Base-by-base conservation (phyloP, 805 yeast genomes). In the Isabelozyma rhagii region DNA sequence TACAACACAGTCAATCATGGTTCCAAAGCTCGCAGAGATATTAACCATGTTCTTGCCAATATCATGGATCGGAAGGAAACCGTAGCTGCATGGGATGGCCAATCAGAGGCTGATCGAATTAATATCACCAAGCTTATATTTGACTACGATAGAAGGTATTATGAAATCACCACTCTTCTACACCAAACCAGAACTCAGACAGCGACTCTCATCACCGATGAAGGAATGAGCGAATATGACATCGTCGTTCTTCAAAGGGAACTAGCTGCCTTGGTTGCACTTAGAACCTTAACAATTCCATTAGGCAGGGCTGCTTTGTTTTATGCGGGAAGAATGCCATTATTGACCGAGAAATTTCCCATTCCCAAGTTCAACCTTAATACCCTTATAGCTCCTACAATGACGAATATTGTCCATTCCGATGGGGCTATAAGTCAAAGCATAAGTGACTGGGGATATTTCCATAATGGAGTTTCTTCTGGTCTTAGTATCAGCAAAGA, bases 381-480 rank as follows among this genome's bases (percentile, higher is more conserved):
- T 52, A 79, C 89, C 0, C 55, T 80, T 15, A 79, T 91, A 41
- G 67, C 80, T 13, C 96, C 97, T 0, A 71, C 75, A 49, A 81
- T 80, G 69, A 78, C 85, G 1, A 87, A 82, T 17, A 80, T 89
- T 1, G 72, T 84, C 1, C 65, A 84, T 2, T 85, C 84, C 5
- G 80, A 78, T 45, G 82, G 79, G 3, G 53, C 76, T 0, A 58
- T 89, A 9, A 74, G 79, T n/a, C 68, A 74, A 1, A 76, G 71
- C 11, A 66, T 77, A 3, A 63, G 78, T 38, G 81, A 82, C 39
- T 91, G 97, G 97, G 97, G 96, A 0, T 81, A 82, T 53, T 94
- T 94, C 62, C 97, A 93, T 58, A 89, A 88, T 57, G 99, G 99
- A 13, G 96, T 84, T 0, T 84, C 96, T 2, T 79, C 93, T 1